Evolutionary conservation across 257 asterid species (phyloP).

Genomic region (Plectranthus barbatus): DNA sequence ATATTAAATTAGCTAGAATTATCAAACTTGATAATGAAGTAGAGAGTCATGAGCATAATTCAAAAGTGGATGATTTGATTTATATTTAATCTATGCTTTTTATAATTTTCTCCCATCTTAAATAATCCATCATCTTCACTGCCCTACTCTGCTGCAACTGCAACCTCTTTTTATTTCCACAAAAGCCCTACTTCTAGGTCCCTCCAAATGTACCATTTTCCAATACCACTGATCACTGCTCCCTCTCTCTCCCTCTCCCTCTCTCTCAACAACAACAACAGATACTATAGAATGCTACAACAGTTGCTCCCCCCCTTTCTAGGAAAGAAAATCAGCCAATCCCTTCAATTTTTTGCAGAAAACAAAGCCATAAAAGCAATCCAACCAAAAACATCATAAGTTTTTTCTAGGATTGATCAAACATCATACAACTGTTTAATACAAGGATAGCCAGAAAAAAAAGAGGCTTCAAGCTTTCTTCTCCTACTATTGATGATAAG

Average conservation of each 20-base stretch:
- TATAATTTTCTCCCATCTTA: too few relatives aligned
- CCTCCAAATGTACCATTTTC: conserved; percentile 12
- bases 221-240: too few relatives aligned
- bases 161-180: conserved; percentile 14
- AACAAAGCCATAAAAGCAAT: conserved; percentile 34
- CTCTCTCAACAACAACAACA: neutral
- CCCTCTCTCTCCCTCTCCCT: conserved; percentile 7
- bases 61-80: too few relatives aligned
- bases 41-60: too few relatives aligned
- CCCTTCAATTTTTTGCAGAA: conserved; percentile 27
- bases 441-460: neutral
- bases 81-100: too few relatives aligned
- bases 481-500: neutral
- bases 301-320: conserved; percentile 21
- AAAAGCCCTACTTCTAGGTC: conserved; percentile 19
- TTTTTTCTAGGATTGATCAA: conserved; percentile 49
- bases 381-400: conserved; percentile 28
- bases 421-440: neutral
- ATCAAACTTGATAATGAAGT: too few relatives aligned
- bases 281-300: neutral
- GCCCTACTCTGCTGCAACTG: conserved; percentile 13
- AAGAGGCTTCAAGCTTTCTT: neutral
- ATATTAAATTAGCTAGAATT: too few relatives aligned
- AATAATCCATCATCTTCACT: neutral
- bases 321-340: conserved; percentile 32